Conservation (phyloP, 129 eudicot genomes). For the Tagetes erecta region DNA sequence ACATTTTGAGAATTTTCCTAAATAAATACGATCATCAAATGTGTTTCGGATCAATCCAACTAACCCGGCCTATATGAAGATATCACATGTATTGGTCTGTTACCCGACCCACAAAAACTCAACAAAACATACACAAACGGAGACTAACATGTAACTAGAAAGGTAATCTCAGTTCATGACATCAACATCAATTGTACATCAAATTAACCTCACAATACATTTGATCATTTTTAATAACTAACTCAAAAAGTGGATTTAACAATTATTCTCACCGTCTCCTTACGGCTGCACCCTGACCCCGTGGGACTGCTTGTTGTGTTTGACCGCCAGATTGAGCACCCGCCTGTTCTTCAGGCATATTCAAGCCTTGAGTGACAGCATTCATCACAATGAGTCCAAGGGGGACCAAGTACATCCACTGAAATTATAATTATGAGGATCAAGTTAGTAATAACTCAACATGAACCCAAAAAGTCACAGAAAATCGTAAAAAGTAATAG, state of each 20-base stretch:
- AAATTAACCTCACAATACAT: slow-evolving; percentile 8
- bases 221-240: neutral
- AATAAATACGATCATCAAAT: too few species aligned
- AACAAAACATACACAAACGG: neutral
- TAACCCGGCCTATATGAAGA: neutral
- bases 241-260: neutral
- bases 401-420: slow-evolving; percentile 98
- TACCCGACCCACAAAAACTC: neutral
- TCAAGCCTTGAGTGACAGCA: slow-evolving; percentile 93
- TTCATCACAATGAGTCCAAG: slow-evolving; percentile 91
- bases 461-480: neutral
- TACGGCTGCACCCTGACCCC: slow-evolving; percentile 64
- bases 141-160: neutral
- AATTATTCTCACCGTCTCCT: slow-evolving; percentile 72
- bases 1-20: too few species aligned
- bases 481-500: neutral
- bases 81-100: neutral
- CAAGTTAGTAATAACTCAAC: neutral
- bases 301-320: slow-evolving; percentile 50
- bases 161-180: neutral
- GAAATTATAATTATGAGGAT: slow-evolving; percentile 25
- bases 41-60: neutral
- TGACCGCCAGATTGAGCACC: slow-evolving; percentile 66
- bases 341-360: slow-evolving; percentile 87
- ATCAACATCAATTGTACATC: neutral